Evolutionary conservation across 2,329 filamentous ascomycete genomes (phyloP), one percentile per base, ranked within the genome.

Genomic region (Aureobasidium sp.): DNA sequence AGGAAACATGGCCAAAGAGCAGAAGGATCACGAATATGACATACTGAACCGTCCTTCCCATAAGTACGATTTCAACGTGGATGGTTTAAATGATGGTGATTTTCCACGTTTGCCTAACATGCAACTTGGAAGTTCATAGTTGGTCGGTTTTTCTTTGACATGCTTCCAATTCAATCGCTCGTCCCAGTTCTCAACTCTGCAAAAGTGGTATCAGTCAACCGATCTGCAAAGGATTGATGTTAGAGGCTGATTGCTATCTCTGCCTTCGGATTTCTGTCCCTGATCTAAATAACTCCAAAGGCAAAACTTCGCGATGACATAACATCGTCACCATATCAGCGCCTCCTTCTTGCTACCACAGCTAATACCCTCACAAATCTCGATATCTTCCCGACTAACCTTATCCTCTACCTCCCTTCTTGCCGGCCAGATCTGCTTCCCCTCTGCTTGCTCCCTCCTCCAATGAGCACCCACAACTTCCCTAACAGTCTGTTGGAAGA

Each of bases 381-480:
- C 27, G 3, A 60, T 32, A 32, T 58, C 54, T 9, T 47, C 41
- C 11, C 1, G 29, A 57, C 41, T 58, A 1, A 47, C 30, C 2
- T 10, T 14, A 13, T 60, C 45, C 1, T 9, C 27, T 1, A 16
- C 30, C 25, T 34, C 59, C 58, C 68, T 77, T 50, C 72, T 73
- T 2, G 81, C 81, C 0, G 82, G 81, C 80, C 81, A 83, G 57
- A 84, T 81, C 69, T 83, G 77, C 34, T 67, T 61, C 21, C 74
- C 75, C 2, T 68, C 72, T 2, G 69, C 68, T 65, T 76, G 71
- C 68, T 84, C 82, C 29, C 72, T 70, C 63, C 76, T 72, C 64
- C 76, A 72, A 65, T 84, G 81, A 13, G 73, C 73, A 5, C 70
- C 75, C 29, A 84, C 71, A 14, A 73, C 67, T 16, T 82, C 76